Evolutionary conservation across 2,329 filamentous ascomycete genomes (phyloP).

Genomic region (Paramyrothecium sp.): DNA sequence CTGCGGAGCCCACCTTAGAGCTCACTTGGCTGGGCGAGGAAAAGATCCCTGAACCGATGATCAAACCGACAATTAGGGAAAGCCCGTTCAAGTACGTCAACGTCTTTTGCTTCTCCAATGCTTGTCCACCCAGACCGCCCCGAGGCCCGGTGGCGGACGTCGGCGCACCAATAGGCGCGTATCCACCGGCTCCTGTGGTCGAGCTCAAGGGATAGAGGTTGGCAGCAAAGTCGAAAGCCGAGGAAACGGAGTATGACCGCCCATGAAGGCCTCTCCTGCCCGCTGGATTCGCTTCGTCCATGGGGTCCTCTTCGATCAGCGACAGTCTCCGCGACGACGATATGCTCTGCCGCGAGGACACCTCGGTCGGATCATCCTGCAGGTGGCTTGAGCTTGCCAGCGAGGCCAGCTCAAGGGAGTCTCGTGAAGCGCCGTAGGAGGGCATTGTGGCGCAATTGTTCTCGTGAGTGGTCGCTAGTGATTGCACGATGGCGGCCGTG

Average conservation of each 20-base stretch:
- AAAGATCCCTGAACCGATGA: slow-evolving; percentile 96
- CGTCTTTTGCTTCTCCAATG: slow-evolving; percentile 91
- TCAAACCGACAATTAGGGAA: slow-evolving; percentile 85
- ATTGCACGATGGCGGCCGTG: neutral
- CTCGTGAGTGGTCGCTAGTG: neutral
- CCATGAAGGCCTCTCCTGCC: slow-evolving; percentile 32
- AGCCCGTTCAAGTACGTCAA: slow-evolving; percentile 93
- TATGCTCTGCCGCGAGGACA: slow-evolving; percentile 79
- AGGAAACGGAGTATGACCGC: slow-evolving; percentile 86
- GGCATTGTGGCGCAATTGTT: neutral
- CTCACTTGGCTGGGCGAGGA: slow-evolving; percentile 93
- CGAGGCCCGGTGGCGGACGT: slow-evolving; percentile 48
- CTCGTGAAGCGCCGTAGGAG: slow-evolving; percentile 52
- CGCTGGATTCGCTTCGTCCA: slow-evolving; percentile 57
- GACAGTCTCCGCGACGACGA: slow-evolving; percentile 92
- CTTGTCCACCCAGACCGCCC: slow-evolving; percentile 67
- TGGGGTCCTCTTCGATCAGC: slow-evolving; percentile 76
- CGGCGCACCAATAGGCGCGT: slow-evolving; percentile 82
- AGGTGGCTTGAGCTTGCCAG: slow-evolving; percentile 76
- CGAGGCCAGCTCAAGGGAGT: slow-evolving; percentile 95
- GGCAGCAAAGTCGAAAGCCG: slow-evolving; percentile 92
- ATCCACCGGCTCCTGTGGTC: slow-evolving; percentile 67
- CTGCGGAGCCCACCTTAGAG: slow-evolving; percentile 84
- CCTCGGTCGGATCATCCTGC: slow-evolving; percentile 58
- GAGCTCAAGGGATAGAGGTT: slow-evolving; percentile 91